A percentile compares a stretch with the other conserved stretches of the same genome.
These are phyloP conservation scores for Canariomyces notabilis DNA, from an alignment of 2,329 filamentous ascomycete species.

Conservation along the genomic window DNA sequence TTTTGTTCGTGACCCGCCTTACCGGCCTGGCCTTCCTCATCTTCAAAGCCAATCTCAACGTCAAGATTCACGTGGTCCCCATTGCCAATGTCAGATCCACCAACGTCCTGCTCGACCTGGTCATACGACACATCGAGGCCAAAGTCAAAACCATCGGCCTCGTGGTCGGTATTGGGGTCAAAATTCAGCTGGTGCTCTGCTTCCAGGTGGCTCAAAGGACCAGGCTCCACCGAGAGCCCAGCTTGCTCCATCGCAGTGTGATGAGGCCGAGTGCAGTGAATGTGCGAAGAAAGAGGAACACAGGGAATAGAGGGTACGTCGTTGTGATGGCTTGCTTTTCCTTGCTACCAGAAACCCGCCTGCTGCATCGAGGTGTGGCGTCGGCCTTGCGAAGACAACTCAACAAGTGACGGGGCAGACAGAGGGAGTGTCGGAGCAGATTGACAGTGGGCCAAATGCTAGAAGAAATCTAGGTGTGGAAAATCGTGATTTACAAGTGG, in stretches of 20 bases:
- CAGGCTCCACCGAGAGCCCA: conserved; percentile 10
- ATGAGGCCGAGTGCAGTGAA: no score
- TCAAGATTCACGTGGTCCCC: neutral
- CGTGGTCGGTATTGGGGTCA: conserved; percentile 6
- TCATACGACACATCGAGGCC: conserved; percentile 26
- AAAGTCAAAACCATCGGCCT: conserved; percentile 31
- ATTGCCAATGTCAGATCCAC: neutral
- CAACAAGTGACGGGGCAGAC: no score
- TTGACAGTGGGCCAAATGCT: no score
- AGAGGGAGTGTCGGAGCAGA: no score
- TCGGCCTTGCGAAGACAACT: no score
- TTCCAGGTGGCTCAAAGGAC: conserved; percentile 12
- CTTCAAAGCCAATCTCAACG: conserved; percentile 9
- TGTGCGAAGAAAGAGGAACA: no score
- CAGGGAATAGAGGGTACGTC: no score
- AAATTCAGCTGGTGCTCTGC: conserved; percentile 19
- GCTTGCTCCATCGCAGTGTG: conserved; percentile 20
- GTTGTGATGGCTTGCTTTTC: neutral
- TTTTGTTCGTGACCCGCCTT: neutral
- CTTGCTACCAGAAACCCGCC: conserved; percentile 4
- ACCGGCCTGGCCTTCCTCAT: conserved; percentile 7
- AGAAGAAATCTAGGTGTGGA: no score
- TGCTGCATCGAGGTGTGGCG: no score
- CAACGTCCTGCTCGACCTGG: neutral
- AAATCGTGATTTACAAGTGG: no score